Percentiles rank a stretch among this genome's conserved stretches.
Conservation (phyloP, 2,329 filamentous ascomycete genomes). For the Drechslera avenae region DNA sequence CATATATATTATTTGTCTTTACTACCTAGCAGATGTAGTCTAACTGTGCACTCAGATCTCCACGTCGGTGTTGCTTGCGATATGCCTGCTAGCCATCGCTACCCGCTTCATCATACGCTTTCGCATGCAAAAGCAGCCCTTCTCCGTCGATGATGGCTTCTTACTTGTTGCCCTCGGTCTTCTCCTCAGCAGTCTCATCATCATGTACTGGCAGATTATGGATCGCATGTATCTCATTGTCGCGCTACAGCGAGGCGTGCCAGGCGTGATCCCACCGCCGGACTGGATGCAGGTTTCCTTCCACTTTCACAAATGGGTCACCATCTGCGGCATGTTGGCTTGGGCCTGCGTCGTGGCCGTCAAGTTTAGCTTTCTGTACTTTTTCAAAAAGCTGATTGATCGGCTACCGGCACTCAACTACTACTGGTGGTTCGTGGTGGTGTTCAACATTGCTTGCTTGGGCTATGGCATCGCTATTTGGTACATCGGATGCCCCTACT, state of each 20-base stretch:
- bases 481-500: conserved; percentile 2
- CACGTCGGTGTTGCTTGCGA: background rate
- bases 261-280: background rate
- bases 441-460: background rate
- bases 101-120: background rate
- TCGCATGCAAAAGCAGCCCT: background rate
- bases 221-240: background rate
- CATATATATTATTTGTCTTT: too few species aligned
- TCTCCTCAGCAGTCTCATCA: background rate
- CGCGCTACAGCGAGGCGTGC: background rate
- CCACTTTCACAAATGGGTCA: conserved; percentile 6
- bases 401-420: background rate
- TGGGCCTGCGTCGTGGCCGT: background rate
- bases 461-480: background rate
- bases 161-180: background rate
- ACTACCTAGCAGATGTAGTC: too few species aligned
- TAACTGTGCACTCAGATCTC: too few species aligned
- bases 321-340: background rate
- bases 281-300: background rate
- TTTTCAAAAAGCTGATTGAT: conserved; percentile 1
- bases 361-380: conserved; percentile 1
- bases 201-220: background rate
- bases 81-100: background rate
- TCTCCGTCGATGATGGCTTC: background rate
- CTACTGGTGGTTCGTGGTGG: background rate